Evolutionary conservation across 176 grass and related monocot species (phyloP).

Genomic region (Triticum turgidum): DNA sequence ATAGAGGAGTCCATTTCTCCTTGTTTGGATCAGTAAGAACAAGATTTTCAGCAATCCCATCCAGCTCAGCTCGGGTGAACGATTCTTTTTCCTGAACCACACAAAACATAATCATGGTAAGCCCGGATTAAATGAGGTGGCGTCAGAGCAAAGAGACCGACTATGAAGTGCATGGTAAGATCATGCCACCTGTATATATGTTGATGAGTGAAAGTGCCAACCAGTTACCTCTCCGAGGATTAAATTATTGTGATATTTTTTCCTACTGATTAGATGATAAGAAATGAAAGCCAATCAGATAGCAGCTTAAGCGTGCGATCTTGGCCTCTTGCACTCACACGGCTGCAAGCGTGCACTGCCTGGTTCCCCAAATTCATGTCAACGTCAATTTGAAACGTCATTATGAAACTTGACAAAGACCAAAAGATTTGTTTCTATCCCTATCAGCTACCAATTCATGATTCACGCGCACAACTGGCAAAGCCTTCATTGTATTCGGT

Average conservation of each 20-base stretch:
- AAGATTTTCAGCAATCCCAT: constrained; percentile 63
- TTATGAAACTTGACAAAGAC: not conserved
- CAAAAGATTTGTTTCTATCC: not conserved
- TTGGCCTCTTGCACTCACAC: not conserved
- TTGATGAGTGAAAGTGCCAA: not conserved
- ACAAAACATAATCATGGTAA: constrained; percentile 21
- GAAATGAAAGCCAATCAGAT: not conserved
- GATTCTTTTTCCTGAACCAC: constrained; percentile 66
- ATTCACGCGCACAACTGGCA: not conserved
- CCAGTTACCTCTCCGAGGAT: not conserved
- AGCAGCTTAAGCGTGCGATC: not conserved
- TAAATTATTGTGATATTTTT: not conserved
- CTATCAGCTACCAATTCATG: constrained; percentile 6
- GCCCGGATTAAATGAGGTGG: not conserved
- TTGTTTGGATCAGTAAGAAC: constrained; percentile 55
- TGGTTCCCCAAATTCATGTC: not conserved
- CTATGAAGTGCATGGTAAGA: not conserved
- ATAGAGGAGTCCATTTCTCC: constrained; percentile 58
- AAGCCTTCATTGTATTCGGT: not conserved
- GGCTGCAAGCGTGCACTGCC: not conserved
- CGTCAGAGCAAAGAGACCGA: not conserved
- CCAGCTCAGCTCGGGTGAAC: constrained; percentile 67
- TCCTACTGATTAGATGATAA: not conserved
- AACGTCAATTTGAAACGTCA: not conserved
- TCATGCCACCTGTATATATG: not conserved